Conservation (phyloP, 306 rosid genomes). For the Cicer judaicum region DNA sequence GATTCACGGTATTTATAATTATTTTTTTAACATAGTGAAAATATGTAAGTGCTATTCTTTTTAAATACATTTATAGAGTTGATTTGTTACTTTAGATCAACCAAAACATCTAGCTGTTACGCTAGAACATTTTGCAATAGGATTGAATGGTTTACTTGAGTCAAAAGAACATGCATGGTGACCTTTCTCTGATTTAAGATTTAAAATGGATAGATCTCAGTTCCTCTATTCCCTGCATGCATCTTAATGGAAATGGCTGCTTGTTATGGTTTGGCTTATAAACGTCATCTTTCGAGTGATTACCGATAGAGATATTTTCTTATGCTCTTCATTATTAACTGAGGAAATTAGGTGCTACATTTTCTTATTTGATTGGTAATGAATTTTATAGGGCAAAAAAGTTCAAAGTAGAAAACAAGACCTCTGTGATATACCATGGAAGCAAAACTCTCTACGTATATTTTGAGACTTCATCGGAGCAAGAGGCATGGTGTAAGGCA, state of each 20-base stretch:
- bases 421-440: slow-evolving; percentile 64
- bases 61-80: slow-evolving; percentile 24
- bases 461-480: slow-evolving; percentile 86
- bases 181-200: background rate
- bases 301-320: slow-evolving; percentile 20
- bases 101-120: no score
- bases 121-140: no score
- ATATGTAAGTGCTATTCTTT: background rate
- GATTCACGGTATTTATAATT: no score
- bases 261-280: slow-evolving; percentile 33
- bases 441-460: slow-evolving; percentile 67
- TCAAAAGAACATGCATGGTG: no score
- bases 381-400: slow-evolving; percentile 75
- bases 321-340: slow-evolving; percentile 19
- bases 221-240: slow-evolving; percentile 32
- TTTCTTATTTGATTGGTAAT: slow-evolving; percentile 43
- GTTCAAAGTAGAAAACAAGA: slow-evolving; percentile 76
- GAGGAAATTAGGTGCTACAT: slow-evolving; percentile 24
- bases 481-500: slow-evolving; percentile 97
- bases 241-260: background rate
- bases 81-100: background rate
- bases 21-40: no score
- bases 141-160: no score
- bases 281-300: slow-evolving; percentile 5
- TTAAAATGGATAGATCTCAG: slow-evolving; percentile 19